Conservation (phyloP, 2,329 filamentous ascomycete species). For the Aureobasidium sp. region DNA sequence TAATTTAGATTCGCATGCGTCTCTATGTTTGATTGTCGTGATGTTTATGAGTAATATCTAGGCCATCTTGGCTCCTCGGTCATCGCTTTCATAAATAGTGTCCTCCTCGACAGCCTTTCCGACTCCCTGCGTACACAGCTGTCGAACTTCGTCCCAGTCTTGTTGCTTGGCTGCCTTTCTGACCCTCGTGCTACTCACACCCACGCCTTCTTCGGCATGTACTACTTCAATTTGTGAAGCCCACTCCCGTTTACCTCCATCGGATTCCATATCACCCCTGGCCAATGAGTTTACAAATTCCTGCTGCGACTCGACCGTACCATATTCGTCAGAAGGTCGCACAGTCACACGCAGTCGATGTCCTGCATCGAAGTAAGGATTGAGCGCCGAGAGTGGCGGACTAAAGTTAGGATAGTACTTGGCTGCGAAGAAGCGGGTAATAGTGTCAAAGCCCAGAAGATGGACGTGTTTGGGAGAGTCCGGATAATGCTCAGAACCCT, state of each 20-base stretch:
- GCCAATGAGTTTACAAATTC: constrained; percentile 47
- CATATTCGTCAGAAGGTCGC: constrained; percentile 56
- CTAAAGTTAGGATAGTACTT: constrained; percentile 57
- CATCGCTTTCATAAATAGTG: constrained; percentile 46
- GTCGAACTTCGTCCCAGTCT: constrained; percentile 42
- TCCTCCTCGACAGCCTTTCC: constrained; percentile 51
- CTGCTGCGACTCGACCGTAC: constrained; percentile 47
- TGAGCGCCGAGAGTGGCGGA: constrained; percentile 48
- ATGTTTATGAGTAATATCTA: constrained; percentile 21
- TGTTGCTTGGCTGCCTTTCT: constrained; percentile 47
- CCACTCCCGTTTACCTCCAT: constrained; percentile 55
- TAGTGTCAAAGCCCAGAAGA: constrained; percentile 68
- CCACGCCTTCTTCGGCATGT: constrained; percentile 40
- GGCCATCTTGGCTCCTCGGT: constrained; percentile 21
- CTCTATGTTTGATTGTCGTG: background rate
- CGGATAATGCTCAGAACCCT: constrained; percentile 28
- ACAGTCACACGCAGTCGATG: constrained; percentile 58
- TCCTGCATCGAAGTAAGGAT: constrained; percentile 53
- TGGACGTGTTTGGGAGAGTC: constrained; percentile 51
- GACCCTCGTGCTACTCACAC: constrained; percentile 55
- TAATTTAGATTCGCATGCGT: background rate
- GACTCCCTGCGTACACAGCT: constrained; percentile 52
- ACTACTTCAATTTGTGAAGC: constrained; percentile 53
- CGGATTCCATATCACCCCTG: constrained; percentile 39
- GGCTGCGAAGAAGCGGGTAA: constrained; percentile 64